Conservation (phyloP, 306 rosid genomes). For the Castanopsis chinensis region DNA sequence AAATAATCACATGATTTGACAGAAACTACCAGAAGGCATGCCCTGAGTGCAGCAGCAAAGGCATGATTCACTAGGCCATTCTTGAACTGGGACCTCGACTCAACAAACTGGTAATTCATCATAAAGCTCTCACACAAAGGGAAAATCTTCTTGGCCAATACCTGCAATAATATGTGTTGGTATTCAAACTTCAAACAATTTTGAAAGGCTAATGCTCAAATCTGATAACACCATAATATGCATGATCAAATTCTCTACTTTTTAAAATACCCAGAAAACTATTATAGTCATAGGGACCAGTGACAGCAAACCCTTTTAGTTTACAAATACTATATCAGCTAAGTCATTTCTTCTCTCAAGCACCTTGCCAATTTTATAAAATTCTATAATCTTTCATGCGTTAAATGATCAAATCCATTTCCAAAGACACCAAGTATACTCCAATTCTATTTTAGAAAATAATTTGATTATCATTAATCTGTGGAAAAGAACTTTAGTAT, state of each 20-base stretch:
- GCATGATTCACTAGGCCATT: conserved; percentile 95
- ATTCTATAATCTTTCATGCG: neutral
- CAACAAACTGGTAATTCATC: conserved; percentile 78
- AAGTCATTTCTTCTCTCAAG: neutral
- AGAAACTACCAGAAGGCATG: conserved; percentile 78
- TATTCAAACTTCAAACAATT: conserved; percentile 20
- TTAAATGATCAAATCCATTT: neutral
- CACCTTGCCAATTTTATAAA: neutral
- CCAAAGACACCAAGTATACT: neutral
- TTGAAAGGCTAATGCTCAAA: neutral
- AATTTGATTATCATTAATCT: neutral
- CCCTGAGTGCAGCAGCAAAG: conserved; percentile 94
- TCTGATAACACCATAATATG: neutral
- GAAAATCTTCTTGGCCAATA: conserved; percentile 80
- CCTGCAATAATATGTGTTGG: conserved; percentile 48
- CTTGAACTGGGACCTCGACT: conserved; percentile 86
- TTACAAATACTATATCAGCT: neutral
- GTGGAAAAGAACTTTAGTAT: neutral
- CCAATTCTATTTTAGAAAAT: neutral
- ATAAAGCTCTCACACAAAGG: conserved; percentile 84
- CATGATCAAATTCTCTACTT: neutral
- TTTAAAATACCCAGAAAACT: neutral
- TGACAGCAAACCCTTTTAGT: neutral
- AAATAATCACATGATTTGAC: conserved; percentile 32
- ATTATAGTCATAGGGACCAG: neutral